Conservation (phyloP, 83 land plant genomes). For the Picea mariana region DNA sequence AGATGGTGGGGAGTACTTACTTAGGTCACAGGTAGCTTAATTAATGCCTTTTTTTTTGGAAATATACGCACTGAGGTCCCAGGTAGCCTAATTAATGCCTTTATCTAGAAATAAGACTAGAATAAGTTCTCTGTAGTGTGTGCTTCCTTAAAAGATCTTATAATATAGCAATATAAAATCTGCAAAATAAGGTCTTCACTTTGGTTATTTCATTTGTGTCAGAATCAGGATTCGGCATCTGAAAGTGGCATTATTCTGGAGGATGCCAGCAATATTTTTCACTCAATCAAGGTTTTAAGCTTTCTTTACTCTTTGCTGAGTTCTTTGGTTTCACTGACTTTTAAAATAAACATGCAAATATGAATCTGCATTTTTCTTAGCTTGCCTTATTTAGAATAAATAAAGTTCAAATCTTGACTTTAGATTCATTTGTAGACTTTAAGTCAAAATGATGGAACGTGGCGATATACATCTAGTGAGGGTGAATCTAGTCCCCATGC, state of each 20-base stretch:
- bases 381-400: not conserved
- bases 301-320: not conserved
- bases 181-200: not conserved
- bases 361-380: not conserved
- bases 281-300: constrained; percentile 55
- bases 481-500: constrained; percentile 69
- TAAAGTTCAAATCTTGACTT: not conserved
- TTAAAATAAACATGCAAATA: not conserved
- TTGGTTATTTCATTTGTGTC: not conserved
- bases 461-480: constrained; percentile 53
- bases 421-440: constrained; percentile 39
- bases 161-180: not conserved
- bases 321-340: not conserved
- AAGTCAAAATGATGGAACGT: constrained; percentile 79
- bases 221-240: constrained; percentile 39
- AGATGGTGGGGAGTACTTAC: not conserved
- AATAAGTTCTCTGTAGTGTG: not conserved
- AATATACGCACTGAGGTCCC: not conserved
- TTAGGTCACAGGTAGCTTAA: not conserved
- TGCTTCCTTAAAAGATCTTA: not conserved
- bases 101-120: too few species aligned
- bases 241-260: constrained; percentile 30
- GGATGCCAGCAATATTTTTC: constrained; percentile 54
- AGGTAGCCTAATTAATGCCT: not conserved
- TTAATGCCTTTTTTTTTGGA: not conserved